Evolutionary conservation across 148 eudicot genomes (phyloP).

Genomic region (Cornus kousa): DNA sequence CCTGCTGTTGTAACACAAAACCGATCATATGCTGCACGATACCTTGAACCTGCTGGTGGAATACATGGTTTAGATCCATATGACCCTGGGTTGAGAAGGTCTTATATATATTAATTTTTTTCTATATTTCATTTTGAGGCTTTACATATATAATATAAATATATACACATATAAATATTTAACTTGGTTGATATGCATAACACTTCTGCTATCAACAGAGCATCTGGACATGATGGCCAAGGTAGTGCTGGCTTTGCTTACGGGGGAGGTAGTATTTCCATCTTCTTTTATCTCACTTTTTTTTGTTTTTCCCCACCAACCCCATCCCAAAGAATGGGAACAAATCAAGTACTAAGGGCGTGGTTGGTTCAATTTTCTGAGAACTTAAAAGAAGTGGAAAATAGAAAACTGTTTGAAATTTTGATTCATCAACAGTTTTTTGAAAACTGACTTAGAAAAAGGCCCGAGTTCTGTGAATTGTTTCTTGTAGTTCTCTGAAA

Average conservation of each 20-base stretch:
- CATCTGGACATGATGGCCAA: constrained; percentile 16
- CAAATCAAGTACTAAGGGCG: too few species aligned
- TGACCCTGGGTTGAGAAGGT: constrained; percentile 18
- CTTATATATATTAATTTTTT: not conserved
- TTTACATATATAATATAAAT: not conserved
- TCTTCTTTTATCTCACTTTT: not conserved
- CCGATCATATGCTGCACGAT: constrained; percentile 9
- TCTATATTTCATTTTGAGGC: not conserved
- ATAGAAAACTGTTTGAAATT: too few species aligned
- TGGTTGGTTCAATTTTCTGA: too few species aligned
- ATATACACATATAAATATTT: not conserved
- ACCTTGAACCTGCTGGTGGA: constrained; percentile 13
- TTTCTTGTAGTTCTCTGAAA: too few species aligned
- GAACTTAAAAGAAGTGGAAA: too few species aligned
- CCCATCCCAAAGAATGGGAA: not conserved
- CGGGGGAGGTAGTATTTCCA: constrained; percentile 4
- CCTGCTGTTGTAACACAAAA: constrained; percentile 10
- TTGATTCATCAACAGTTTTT: too few species aligned
- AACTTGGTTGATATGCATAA: not conserved
- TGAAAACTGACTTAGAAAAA: too few species aligned
- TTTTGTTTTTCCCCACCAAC: not conserved
- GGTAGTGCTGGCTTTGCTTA: constrained; percentile 12
- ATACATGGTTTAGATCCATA: constrained; percentile 14
- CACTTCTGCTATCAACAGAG: constrained; percentile 12
- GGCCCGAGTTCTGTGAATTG: too few species aligned